Percentiles rank a stretch among this genome's conserved stretches.
Conservation (phyloP, 2,329 filamentous ascomycete species). For the Xylaria sp. region DNA sequence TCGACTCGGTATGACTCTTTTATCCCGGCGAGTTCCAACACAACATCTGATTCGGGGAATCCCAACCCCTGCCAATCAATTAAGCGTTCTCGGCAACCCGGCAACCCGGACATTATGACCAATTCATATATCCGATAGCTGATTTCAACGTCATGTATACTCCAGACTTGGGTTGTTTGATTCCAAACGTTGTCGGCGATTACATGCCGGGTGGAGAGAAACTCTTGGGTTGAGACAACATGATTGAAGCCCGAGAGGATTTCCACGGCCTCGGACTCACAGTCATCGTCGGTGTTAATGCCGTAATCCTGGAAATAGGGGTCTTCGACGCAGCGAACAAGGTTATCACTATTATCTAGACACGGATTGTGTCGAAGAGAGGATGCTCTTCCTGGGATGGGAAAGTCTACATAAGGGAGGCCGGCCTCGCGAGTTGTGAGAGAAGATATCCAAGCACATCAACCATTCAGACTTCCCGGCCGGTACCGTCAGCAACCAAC, state of each 20-base stretch:
- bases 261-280: not conserved
- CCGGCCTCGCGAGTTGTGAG: not conserved
- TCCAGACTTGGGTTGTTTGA: constrained; percentile 11
- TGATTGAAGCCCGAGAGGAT: not conserved
- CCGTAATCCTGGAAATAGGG: not conserved
- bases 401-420: constrained; percentile 12
- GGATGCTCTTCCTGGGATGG: not conserved
- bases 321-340: not conserved
- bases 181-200: not conserved
- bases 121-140: not conserved
- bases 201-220: not conserved
- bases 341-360: too few relatives aligned
- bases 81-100: not conserved
- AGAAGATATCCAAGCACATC: not conserved
- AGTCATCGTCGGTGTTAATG: constrained; percentile 3
- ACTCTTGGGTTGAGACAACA: too few relatives aligned
- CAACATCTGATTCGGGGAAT: not conserved
- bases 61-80: not conserved
- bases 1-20: not conserved
- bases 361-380: not conserved
- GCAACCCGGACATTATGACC: constrained; percentile 5
- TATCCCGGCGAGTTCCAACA: not conserved
- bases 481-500: not conserved
- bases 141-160: not conserved
- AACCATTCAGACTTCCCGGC: not conserved